Base-by-base conservation (phyloP, 2,329 filamentous ascomycete genomes). In the Colletotrichum endophyticum region DNA sequence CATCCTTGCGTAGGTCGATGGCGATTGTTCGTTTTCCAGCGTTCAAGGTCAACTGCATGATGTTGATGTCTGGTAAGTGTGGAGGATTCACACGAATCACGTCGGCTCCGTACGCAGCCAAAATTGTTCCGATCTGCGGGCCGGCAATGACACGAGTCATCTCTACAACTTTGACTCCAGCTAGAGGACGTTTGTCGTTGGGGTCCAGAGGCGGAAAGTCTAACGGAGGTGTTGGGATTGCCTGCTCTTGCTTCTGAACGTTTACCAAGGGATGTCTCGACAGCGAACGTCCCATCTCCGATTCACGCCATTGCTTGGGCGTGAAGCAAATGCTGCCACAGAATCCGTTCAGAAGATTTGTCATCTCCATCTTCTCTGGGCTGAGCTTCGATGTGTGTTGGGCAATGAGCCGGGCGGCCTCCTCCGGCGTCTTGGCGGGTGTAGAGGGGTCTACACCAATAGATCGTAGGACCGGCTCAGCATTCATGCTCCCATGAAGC, bases 111-210 rank as follows among this genome's bases (percentile, higher is more conserved):
- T 88, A 80, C 70, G 86, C 84, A 1, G 87, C 85, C 2, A 89
- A 80, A 5, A 85, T 81, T 5, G 85, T 82, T 3, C 86, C 86
- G n/a, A 88, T 84, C 28, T 85, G 83, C 4, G 88, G 87, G 1
- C 86, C 87, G 32, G 88, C 88, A 67, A 89, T 89, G 53, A 89
- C 84, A 5, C 88, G 82, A 15, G 85, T 87, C 67, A 89, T 79
- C 77, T 91, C 90, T 11, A 91, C 81, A 2, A 92, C 86, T 72
- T 87, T 88, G 77, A 89, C 80, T 0, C 88, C 89, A 1, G 86
- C 84, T 5, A 91, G 84, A 1, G 82, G 86, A 5, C 85, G 78
- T 66, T 78, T 78, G 66, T 85, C 82, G 28, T 8, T 53, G 6
- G 79, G 78, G 30, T 81, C 76, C 36, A 85, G 66, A 0, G 82